Conservation (phyloP, 805 yeast genomes). For the Teunomyces panamensis region DNA sequence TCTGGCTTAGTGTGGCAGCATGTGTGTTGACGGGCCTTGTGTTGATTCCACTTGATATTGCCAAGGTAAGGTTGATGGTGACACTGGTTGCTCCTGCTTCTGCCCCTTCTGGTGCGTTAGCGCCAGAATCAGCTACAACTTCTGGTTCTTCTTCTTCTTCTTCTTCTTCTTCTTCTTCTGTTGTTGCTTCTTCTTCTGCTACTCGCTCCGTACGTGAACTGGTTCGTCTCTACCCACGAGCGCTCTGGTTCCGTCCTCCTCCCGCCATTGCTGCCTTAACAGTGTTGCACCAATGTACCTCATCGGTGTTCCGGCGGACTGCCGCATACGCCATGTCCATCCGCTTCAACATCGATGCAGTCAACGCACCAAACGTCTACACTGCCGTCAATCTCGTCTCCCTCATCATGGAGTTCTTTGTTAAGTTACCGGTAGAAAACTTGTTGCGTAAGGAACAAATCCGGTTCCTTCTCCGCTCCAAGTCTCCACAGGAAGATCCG, state of each 20-base stretch:
- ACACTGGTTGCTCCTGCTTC: conserved; percentile 45
- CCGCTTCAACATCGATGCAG: conserved; percentile 62
- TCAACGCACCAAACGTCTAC: conserved; percentile 58
- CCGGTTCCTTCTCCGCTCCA: conserved; percentile 49
- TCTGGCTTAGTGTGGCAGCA: conserved; percentile 66
- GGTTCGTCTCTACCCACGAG: conserved; percentile 54
- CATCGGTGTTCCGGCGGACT: conserved; percentile 59
- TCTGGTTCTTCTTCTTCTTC: neutral
- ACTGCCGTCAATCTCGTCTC: conserved; percentile 57
- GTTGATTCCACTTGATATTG: conserved; percentile 77
- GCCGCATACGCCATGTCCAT: conserved; percentile 64
- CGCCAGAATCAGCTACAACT: neutral
- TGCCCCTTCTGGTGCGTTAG: neutral
- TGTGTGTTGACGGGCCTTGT: conserved; percentile 68
- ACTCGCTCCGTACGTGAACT: conserved; percentile 71
- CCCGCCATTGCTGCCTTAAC: conserved; percentile 42
- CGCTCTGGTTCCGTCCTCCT: conserved; percentile 58
- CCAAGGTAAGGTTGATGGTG: conserved; percentile 72
- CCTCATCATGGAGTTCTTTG: conserved; percentile 65
- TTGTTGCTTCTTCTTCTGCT: conserved; percentile 16
- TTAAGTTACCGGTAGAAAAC: conserved; percentile 86
- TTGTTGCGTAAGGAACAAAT: conserved; percentile 82
- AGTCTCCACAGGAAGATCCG: conserved; percentile 33
- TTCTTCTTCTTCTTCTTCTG: conserved; percentile 6
- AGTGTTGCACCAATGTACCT: conserved; percentile 56